Conservation (phyloP, 192 early-diverging fungal genomes). For the Coemansia sp. region DNA sequence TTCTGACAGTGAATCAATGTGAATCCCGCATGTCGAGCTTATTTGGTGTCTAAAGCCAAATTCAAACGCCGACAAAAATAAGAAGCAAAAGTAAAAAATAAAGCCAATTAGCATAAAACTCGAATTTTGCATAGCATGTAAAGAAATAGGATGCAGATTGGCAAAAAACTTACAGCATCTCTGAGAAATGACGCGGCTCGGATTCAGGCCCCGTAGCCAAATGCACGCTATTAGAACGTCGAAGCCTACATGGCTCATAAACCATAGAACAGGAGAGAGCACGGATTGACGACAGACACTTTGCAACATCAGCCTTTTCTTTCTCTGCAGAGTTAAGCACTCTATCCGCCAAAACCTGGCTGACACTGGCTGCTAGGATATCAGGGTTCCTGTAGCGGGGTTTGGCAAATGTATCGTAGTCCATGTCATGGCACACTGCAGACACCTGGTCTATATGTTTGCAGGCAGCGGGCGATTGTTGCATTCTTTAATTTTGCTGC, state of each 20-base stretch:
- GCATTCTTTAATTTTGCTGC: too few relatives aligned
- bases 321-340: neutral
- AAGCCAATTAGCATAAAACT: neutral
- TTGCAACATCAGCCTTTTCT: neutral
- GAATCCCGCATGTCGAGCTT: constrained; percentile 16
- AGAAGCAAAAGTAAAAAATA: neutral
- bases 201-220: too few relatives aligned
- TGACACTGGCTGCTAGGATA: neutral
- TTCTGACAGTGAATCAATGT: constrained; percentile 22
- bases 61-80: neutral
- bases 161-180: constrained; percentile 17
- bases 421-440: constrained; percentile 10
- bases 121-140: neutral
- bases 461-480: neutral
- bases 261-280: constrained; percentile 31
- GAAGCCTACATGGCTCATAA: constrained; percentile 8
- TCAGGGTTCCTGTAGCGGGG: constrained; percentile 18
- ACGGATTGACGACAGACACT: constrained; percentile 7
- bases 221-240: too few relatives aligned
- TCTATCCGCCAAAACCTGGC: neutral
- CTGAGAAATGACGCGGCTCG: constrained; percentile 23
- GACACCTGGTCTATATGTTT: constrained; percentile 8
- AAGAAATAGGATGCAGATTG: neutral
- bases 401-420: neutral
- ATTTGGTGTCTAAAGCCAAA: constrained; percentile 12